Evolutionary conservation across 129 eudicot species (phyloP).

Genomic region (Ambrosia artemisiifolia): DNA sequence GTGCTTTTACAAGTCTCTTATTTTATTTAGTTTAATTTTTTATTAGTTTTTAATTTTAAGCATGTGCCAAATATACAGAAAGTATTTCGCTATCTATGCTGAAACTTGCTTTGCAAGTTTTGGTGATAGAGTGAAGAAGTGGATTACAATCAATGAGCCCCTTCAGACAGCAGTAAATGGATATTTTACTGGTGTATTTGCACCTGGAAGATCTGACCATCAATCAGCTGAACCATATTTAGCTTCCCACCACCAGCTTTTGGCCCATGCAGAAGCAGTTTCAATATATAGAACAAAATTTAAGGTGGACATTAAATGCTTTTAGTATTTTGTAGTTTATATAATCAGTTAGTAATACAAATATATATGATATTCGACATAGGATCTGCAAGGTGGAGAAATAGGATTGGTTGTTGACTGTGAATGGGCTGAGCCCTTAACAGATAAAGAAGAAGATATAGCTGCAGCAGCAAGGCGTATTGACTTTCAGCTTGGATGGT

Average conservation of each 20-base stretch:
- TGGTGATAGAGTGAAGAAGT: conserved; percentile 79
- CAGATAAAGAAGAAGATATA: conserved; percentile 58
- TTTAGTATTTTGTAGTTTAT: background rate
- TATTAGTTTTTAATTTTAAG: background rate
- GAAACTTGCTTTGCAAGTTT: conserved; percentile 75
- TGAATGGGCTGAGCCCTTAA: conserved; percentile 79
- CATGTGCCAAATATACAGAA: conserved; percentile 45
- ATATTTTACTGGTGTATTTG: conserved; percentile 58
- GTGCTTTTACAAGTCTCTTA: no score
- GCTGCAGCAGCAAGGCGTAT: conserved; percentile 70
- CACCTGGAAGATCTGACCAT: conserved; percentile 67
- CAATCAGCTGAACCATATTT: conserved; percentile 59
- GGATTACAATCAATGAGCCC: conserved; percentile 84
- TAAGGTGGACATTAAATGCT: conserved; percentile 38
- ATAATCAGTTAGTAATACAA: background rate
- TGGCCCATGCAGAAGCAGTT: conserved; percentile 86
- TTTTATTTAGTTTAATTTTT: background rate
- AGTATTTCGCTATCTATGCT: conserved; percentile 71
- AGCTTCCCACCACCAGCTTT: conserved; percentile 78
- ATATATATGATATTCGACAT: background rate
- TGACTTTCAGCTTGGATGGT: conserved; percentile 90
- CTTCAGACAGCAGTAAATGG: conserved; percentile 80
- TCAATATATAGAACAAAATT: conserved; percentile 61
- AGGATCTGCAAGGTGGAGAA: conserved; percentile 72
- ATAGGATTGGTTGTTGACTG: conserved; percentile 76